These are phyloP conservation scores for Rhodotorula diobovata DNA, from an alignment of 768 basidiomycete species.

Conservation along the genomic window DNA sequence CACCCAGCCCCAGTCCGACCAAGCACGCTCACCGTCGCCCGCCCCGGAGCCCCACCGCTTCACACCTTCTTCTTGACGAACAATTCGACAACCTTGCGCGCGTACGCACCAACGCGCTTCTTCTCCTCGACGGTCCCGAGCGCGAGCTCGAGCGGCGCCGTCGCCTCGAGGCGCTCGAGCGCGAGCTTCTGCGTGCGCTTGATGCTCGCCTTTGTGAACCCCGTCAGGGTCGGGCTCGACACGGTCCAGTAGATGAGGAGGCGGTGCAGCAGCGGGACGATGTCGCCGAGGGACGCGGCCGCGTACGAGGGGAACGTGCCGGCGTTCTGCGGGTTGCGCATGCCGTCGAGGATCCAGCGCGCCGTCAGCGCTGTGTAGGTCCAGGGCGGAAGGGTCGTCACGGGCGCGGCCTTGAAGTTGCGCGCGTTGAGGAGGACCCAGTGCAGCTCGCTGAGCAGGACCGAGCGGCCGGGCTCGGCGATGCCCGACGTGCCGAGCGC, in stretches of 20 bases:
- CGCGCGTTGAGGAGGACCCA: not conserved
- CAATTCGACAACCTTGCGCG: not conserved
- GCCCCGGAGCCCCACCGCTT: too few species aligned
- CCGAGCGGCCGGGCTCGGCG: not conserved
- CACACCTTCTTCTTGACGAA: not conserved
- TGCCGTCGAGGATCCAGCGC: too few species aligned
- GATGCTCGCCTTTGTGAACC: not conserved
- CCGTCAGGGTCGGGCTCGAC: not conserved
- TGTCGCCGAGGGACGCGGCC: not conserved
- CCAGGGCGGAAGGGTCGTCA: too few species aligned
- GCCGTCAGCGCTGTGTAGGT: too few species aligned
- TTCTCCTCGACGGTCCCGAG: not conserved
- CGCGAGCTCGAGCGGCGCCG: not conserved
- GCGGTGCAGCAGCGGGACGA: not conserved
- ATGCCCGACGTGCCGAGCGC: not conserved
- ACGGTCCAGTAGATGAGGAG: not conserved
- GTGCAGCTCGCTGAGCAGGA: not conserved
- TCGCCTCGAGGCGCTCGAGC: not conserved
- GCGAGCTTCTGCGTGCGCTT: not conserved
- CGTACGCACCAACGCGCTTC: too few species aligned
- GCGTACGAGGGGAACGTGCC: not conserved
- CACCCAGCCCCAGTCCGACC: too few species aligned
- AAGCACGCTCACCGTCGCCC: too few species aligned
- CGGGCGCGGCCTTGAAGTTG: not conserved
- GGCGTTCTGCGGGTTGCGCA: too few species aligned